Conservation (phyloP, 2,329 filamentous ascomycete genomes). For the Pseudogymnoascus destructans region DNA sequence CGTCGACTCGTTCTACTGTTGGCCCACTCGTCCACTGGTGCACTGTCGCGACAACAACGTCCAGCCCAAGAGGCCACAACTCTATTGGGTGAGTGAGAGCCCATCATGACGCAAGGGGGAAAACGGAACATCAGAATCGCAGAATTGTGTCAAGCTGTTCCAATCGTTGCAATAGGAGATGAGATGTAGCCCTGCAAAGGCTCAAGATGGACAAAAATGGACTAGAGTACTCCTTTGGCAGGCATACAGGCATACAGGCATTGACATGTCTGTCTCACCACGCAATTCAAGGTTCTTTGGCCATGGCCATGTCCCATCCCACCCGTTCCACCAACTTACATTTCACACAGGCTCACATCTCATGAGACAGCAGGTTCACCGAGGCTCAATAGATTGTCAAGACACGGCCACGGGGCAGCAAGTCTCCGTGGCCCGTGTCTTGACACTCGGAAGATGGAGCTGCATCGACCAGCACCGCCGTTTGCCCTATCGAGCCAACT, state of each 20-base stretch:
- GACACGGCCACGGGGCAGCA: neutral
- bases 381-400: constrained; percentile 1
- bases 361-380: neutral
- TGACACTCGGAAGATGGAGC: neutral
- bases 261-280: constrained; percentile 8
- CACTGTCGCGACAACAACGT: too few species aligned
- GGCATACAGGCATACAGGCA: neutral
- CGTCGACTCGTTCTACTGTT: neutral
- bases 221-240: neutral
- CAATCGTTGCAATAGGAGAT: constrained; percentile 3
- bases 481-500: constrained; percentile 4
- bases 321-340: neutral
- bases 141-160: constrained; percentile 5
- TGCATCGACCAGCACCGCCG: neutral
- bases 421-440: too few species aligned
- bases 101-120: neutral
- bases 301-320: neutral
- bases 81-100: constrained; percentile 2
- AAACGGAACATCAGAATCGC: neutral
- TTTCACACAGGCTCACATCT: neutral
- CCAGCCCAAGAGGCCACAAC: constrained; percentile 4
- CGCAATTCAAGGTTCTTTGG: constrained; percentile 5
- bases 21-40: too few species aligned
- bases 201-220: neutral
- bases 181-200: neutral